Percentiles rank a stretch among this genome's conserved stretches.
phyloP scores from a whole-genome alignment of 176 grass and related monocot species.

The Oryza meridionalis region DNA sequence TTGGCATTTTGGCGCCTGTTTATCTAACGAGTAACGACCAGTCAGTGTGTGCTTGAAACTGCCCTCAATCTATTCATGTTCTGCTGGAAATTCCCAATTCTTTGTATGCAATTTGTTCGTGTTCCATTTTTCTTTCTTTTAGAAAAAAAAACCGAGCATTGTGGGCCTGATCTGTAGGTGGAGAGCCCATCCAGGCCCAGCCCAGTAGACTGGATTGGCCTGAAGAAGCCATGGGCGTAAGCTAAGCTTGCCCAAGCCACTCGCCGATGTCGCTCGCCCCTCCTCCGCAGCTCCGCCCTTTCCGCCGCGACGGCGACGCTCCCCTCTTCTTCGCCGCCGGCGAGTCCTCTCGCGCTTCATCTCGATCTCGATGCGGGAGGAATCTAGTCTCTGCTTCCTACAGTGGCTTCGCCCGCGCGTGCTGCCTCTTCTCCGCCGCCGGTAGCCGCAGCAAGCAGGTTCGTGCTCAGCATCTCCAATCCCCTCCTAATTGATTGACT shows the following conservation, averaged over 20 bases:
- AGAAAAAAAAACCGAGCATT: no score
- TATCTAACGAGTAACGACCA: no score
- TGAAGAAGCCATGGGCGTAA: background rate
- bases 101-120: no score
- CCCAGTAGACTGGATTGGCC: background rate
- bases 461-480: background rate
- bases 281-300: slow-evolving; percentile 15
- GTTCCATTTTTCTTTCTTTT: no score
- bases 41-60: background rate
- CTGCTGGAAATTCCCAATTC: background rate
- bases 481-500: background rate
- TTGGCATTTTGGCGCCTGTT: no score
- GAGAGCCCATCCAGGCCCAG: no score
- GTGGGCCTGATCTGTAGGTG: no score
- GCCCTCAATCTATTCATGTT: background rate
- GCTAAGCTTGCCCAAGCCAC: background rate
- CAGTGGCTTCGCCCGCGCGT: background rate
- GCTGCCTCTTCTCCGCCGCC: slow-evolving; percentile 42
- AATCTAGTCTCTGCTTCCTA: background rate
- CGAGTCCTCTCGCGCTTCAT: background rate
- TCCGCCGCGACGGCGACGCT: slow-evolving; percentile 1
- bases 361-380: background rate
- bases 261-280: slow-evolving; percentile 29
- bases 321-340: slow-evolving; percentile 6
- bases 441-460: slow-evolving; percentile 42